phyloP scores from a whole-genome alignment of 805 yeast genomes.

The Myxozyma monticola region DNA sequence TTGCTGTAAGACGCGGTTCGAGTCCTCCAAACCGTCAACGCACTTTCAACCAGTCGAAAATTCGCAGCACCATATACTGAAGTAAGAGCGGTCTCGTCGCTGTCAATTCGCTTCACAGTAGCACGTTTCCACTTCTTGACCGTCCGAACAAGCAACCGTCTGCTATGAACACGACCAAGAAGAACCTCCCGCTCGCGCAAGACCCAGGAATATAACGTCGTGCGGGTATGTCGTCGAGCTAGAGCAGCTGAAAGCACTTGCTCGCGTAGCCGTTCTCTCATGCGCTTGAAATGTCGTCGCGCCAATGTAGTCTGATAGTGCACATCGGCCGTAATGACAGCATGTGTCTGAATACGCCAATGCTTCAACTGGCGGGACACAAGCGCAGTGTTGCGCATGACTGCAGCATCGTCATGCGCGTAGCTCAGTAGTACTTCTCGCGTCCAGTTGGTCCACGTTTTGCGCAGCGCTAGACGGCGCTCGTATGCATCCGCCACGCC shows the following conservation, averaged over 20 bases:
- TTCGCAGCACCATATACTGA: conserved; percentile 8
- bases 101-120: conserved; percentile 1
- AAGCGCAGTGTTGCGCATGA: neutral
- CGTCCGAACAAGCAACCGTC: neutral
- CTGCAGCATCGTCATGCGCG: neutral
- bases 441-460: conserved; percentile 14
- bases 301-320: conserved; percentile 2
- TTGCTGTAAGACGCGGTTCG: neutral
- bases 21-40: conserved; percentile 5
- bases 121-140: conserved; percentile 9
- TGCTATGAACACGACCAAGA: conserved; percentile 5
- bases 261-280: conserved; percentile 16
- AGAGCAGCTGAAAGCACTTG: neutral
- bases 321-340: conserved; percentile 10
- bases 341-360: conserved; percentile 8
- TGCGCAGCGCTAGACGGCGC: conserved; percentile 9
- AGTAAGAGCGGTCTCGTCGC: conserved; percentile 1
- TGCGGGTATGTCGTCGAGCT: neutral
- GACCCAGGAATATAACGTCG: conserved; percentile 18
- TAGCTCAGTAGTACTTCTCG: neutral
- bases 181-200: conserved; percentile 15
- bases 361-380: neutral
- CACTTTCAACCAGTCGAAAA: conserved; percentile 5
- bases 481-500: conserved; percentile 16
- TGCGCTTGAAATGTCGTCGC: conserved; percentile 8